Conservation (phyloP, 768 basidiomycete species). For the Boletus pseudopeckii region DNA sequence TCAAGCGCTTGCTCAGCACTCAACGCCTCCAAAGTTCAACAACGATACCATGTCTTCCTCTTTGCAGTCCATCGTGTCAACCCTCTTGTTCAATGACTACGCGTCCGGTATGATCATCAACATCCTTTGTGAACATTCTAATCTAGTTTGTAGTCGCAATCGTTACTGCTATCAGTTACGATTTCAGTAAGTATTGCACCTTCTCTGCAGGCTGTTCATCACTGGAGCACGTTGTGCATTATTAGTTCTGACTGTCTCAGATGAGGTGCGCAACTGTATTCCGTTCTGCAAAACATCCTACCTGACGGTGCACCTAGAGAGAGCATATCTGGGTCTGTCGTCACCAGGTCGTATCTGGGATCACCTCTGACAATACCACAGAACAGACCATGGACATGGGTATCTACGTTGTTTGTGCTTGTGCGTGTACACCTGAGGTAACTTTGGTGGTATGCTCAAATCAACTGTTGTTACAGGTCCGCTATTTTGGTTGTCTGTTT, state of each 20-base stretch:
- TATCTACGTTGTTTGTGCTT: neutral
- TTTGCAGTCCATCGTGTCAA: neutral
- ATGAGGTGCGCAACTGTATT: neutral
- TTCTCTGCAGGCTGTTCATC: too few relatives aligned
- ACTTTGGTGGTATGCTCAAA: too few relatives aligned
- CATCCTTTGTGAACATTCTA: neutral
- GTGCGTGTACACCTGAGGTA: neutral
- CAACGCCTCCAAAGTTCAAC: too few relatives aligned
- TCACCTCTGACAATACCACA: neutral
- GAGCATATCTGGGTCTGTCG: too few relatives aligned
- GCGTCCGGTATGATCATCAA: neutral
- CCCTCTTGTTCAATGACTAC: neutral
- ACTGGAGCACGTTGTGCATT: neutral
- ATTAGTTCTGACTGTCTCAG: neutral
- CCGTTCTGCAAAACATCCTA: neutral
- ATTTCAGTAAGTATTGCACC: too few relatives aligned
- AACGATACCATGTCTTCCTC: too few relatives aligned
- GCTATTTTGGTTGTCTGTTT: too few relatives aligned
- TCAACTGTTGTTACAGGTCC: too few relatives aligned
- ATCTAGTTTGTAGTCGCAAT: too few relatives aligned
- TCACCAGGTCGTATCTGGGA: too few relatives aligned
- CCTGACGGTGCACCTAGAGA: neutral
- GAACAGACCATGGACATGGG: neutral
- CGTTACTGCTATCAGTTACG: too few relatives aligned
- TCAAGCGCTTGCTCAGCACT: too few relatives aligned